Evolutionary conservation across 352 stramenopile species (phyloP).

Genomic region (Globisporangium paroecandrum): DNA sequence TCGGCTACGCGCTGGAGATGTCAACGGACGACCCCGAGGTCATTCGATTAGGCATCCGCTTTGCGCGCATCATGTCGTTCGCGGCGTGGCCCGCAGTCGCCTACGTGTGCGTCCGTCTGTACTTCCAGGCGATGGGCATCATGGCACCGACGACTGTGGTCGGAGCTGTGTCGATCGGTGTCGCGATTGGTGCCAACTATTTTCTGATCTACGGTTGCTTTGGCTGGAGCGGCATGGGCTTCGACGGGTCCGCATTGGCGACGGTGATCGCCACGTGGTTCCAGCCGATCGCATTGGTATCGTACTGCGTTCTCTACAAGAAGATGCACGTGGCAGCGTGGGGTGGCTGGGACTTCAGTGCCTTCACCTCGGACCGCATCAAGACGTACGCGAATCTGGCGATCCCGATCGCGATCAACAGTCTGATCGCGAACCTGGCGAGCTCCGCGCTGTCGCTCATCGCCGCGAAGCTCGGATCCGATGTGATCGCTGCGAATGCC

Average conservation of each 20-base stretch:
- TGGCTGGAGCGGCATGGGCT: constrained; percentile 56
- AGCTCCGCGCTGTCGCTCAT: constrained; percentile 38
- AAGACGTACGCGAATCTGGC: constrained; percentile 40
- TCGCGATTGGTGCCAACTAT: constrained; percentile 67
- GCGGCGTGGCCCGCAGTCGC: constrained; percentile 13
- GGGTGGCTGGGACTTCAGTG: constrained; percentile 56
- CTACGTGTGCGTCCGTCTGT: constrained; percentile 23
- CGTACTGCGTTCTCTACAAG: constrained; percentile 71
- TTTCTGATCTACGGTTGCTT: constrained; percentile 52
- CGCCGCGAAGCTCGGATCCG: constrained; percentile 34
- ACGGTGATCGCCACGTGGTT: constrained; percentile 79
- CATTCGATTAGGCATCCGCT: constrained; percentile 56
- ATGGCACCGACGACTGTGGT: constrained; percentile 69
- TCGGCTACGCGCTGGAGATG: constrained; percentile 18
- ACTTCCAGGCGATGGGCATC: constrained; percentile 77
- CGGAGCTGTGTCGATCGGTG: constrained; percentile 54
- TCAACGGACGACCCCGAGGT: constrained; percentile 62
- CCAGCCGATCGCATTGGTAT: constrained; percentile 69
- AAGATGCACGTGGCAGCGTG: constrained; percentile 67
- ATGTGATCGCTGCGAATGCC: constrained; percentile 39
- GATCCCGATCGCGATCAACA: constrained; percentile 24
- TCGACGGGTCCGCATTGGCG: constrained; percentile 67
- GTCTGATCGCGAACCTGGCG: constrained; percentile 32
- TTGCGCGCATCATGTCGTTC: constrained; percentile 71
- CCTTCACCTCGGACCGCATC: constrained; percentile 54